phyloP scores from a whole-genome alignment of 352 stramenopile species.

The Globisporangium iwayamae region DNA sequence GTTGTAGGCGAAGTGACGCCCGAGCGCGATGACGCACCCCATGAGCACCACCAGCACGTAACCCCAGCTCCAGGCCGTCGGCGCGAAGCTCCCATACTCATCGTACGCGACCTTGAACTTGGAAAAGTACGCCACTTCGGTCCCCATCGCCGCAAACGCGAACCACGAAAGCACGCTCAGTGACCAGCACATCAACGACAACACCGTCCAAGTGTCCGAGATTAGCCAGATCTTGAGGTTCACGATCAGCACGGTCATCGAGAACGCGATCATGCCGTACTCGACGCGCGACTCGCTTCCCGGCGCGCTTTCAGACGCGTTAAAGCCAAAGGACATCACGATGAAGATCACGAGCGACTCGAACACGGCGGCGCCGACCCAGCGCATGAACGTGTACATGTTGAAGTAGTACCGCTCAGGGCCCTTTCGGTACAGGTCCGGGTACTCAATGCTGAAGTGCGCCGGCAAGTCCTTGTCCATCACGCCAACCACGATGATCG shows the following conservation, averaged over 20 bases:
- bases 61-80: constrained; percentile 46
- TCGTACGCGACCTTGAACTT: constrained; percentile 76
- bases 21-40: constrained; percentile 63
- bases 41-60: constrained; percentile 70
- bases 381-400: constrained; percentile 71
- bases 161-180: constrained; percentile 75
- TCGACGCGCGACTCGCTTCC: constrained; percentile 77
- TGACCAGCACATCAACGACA: constrained; percentile 56
- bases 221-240: constrained; percentile 93
- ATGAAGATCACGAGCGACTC: constrained; percentile 82
- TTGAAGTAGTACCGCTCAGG: constrained; percentile 75
- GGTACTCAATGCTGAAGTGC: constrained; percentile 72
- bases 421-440: constrained; percentile 68
- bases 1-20: constrained; percentile 74
- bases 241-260: constrained; percentile 90
- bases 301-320: constrained; percentile 45
- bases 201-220: constrained; percentile 68
- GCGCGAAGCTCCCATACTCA: constrained; percentile 66
- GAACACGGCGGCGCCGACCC: constrained; percentile 72
- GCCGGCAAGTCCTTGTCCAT: constrained; percentile 83
- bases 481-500: constrained; percentile 86
- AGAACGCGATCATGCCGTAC: constrained; percentile 88
- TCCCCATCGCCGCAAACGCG: constrained; percentile 52
- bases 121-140: constrained; percentile 50
- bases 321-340: constrained; percentile 76